Conservation (phyloP, 306 rosid species). For the Sechiopsis laciniata region DNA sequence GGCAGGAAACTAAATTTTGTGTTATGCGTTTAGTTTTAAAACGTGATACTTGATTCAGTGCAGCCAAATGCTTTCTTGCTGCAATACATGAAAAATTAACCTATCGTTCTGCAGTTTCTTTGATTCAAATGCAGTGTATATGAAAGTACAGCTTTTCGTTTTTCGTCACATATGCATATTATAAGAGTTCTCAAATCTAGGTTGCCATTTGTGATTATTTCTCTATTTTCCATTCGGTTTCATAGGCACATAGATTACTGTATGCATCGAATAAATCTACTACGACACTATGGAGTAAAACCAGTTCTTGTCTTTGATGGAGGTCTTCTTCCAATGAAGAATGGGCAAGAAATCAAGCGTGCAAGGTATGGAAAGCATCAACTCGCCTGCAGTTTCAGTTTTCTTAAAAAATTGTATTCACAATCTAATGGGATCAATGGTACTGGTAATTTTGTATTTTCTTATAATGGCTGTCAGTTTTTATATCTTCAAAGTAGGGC, state of each 20-base stretch:
- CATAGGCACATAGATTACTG: slow-evolving; percentile 89
- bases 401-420: not conserved
- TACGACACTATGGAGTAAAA: slow-evolving; percentile 66
- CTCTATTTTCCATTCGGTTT: slow-evolving; percentile 23
- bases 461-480: not conserved
- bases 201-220: no score
- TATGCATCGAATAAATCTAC: slow-evolving; percentile 80
- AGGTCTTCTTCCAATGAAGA: slow-evolving; percentile 88
- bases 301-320: slow-evolving; percentile 95
- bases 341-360: slow-evolving; percentile 88
- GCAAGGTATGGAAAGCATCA: slow-evolving; percentile 43
- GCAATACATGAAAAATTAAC: not conserved
- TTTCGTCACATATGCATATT: not conserved
- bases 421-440: not conserved
- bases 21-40: not conserved
- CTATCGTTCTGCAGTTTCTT: not conserved
- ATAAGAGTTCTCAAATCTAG: no score
- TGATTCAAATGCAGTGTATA: not conserved
- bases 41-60: not conserved
- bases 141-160: not conserved
- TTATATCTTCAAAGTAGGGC: not conserved
- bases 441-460: not conserved
- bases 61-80: not conserved
- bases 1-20: no score
- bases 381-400: not conserved